These are phyloP conservation scores for Pedinophyceae sp. DNA, from an alignment of 139 green algal species.

Conservation along the genomic window DNA sequence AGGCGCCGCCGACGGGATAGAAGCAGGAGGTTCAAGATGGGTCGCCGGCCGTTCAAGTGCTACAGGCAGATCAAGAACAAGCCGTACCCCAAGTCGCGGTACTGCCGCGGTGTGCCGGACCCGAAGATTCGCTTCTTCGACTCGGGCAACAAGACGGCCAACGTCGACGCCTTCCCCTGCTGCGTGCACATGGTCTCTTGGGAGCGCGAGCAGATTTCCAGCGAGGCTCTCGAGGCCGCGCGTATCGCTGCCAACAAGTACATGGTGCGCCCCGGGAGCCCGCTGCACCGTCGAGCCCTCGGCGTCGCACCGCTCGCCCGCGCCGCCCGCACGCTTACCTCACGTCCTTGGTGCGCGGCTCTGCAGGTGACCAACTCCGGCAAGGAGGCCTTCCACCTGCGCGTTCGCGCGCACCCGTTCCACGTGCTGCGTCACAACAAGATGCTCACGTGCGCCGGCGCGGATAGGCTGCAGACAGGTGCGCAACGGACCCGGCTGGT, in stretches of 20 bases:
- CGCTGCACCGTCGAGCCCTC: too few relatives aligned
- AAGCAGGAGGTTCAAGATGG: too few relatives aligned
- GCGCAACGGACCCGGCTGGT: too few relatives aligned
- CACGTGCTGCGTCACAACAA: conserved; percentile 99
- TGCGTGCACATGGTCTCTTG: conserved; percentile 93
- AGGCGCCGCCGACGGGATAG: too few relatives aligned
- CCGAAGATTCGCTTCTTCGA: conserved; percentile 99
- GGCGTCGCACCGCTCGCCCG: too few relatives aligned
- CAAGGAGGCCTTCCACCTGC: conserved; percentile 97
- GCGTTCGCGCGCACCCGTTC: conserved; percentile 95
- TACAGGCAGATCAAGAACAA: conserved; percentile 99
- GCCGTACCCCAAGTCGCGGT: conserved; percentile 98
- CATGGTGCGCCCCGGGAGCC: too few relatives aligned
- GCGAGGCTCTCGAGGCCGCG: conserved; percentile 85
- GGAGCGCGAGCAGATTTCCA: conserved; percentile 84
- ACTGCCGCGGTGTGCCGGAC: conserved; percentile 95
- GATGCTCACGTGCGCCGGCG: conserved; percentile 98
- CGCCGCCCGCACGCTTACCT: too few relatives aligned
- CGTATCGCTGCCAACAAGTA: conserved; percentile 99
- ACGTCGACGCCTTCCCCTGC: conserved; percentile 85
- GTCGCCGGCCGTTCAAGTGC: conserved; percentile 73
- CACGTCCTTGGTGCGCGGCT: too few relatives aligned
- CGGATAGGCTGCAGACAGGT: conserved; percentile 97
- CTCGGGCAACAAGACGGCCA: conserved; percentile 80
- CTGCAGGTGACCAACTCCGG: too few relatives aligned